phyloP scores from a whole-genome alignment of 306 rosid genomes.

The Ormosia semicastrata region DNA sequence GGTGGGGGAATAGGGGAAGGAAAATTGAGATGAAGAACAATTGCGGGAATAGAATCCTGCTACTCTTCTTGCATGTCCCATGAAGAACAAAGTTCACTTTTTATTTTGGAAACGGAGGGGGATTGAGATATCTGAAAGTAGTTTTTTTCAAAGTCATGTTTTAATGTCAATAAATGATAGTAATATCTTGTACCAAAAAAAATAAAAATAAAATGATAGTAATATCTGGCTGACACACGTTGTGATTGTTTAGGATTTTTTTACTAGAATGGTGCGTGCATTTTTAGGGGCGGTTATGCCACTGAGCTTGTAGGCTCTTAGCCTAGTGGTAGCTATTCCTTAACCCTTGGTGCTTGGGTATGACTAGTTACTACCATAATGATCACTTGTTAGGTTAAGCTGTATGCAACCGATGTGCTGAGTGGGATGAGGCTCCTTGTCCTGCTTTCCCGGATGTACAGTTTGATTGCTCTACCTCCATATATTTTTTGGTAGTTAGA shows the following conservation, averaged over 20 bases:
- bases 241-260: background rate
- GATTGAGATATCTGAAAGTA: background rate
- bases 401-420: background rate
- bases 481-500: background rate
- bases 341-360: background rate
- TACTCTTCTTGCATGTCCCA: too few species aligned
- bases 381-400: background rate
- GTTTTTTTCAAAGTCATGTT: background rate
- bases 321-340: background rate
- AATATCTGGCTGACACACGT: background rate
- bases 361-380: background rate
- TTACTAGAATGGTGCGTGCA: background rate
- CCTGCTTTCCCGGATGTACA: too few species aligned
- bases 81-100: background rate
- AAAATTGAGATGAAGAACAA: too few species aligned
- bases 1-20: too few species aligned
- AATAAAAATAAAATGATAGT: background rate
- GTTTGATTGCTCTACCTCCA: too few species aligned
- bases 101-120: background rate
- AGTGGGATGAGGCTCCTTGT: background rate
- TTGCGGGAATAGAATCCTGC: too few species aligned
- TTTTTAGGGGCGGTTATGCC: background rate
- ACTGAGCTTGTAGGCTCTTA: background rate
- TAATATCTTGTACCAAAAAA: background rate
- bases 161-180: background rate